Conservation (phyloP, 1,284 basidiomycete genomes). For the Peniophora sp. region DNA sequence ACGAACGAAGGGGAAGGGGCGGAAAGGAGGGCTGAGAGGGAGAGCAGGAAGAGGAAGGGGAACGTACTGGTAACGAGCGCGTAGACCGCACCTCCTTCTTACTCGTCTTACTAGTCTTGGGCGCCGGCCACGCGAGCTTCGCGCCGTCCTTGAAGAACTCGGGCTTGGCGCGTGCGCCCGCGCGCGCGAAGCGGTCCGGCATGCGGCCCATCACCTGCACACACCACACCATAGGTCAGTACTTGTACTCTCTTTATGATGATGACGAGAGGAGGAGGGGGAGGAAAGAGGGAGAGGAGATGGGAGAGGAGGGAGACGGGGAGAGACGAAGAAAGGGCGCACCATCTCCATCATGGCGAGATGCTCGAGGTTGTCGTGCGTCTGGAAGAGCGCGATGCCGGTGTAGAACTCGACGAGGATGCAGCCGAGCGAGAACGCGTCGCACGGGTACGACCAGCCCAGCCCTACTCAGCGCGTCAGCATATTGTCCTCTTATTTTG, state of each 20-base stretch:
- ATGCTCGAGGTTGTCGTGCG: slow-evolving; percentile 98
- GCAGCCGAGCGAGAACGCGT: slow-evolving; percentile 97
- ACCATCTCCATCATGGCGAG: slow-evolving; percentile 99
- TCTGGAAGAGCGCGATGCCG: slow-evolving; percentile 96
- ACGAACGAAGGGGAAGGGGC: no score
- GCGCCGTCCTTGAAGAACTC: slow-evolving; percentile 87
- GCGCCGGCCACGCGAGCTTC: slow-evolving; percentile 88
- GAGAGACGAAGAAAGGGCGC: no score
- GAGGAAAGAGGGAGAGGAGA: no score
- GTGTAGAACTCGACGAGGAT: slow-evolving; percentile 99
- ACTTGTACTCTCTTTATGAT: no score
- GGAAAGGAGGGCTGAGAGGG: no score
- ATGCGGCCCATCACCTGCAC: slow-evolving; percentile 81
- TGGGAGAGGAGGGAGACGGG: no score
- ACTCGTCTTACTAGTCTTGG: slow-evolving; percentile 81
- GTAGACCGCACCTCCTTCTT: slow-evolving; percentile 91
- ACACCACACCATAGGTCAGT: no score
- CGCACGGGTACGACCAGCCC: slow-evolving; percentile 98
- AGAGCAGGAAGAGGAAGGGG: neutral
- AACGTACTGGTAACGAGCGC: slow-evolving; percentile 64
- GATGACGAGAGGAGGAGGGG: no score
- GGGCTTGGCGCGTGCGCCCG: slow-evolving; percentile 70
- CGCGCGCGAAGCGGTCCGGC: slow-evolving; percentile 75
- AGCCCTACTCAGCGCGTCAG: slow-evolving; percentile 66
- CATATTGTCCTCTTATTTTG: no score